A percentile compares a stretch with the other conserved stretches of the same genome.
Evolutionary conservation across 2,329 filamentous ascomycete species (phyloP).

Genomic region (Nigrospora oryzae): DNA sequence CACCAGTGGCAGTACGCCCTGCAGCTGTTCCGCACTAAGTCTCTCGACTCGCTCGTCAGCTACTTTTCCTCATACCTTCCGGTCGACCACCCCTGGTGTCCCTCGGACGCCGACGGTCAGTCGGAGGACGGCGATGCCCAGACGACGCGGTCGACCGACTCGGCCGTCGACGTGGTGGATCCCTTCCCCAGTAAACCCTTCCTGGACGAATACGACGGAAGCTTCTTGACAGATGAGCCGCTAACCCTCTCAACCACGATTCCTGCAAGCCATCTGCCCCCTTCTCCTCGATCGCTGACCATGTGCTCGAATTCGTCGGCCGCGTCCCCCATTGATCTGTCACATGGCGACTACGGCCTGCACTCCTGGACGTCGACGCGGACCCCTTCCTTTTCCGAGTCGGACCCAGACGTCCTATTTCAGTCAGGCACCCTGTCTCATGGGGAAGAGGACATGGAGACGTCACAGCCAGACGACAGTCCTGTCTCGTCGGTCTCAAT

Average conservation of each 20-base stretch:
- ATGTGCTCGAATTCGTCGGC: constrained; percentile 33
- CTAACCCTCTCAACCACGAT: constrained; percentile 20
- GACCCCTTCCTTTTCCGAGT: constrained; percentile 43
- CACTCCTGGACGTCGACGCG: constrained; percentile 31
- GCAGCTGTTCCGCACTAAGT: constrained; percentile 50
- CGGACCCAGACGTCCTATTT: constrained; percentile 32
- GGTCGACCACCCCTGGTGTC: constrained; percentile 33
- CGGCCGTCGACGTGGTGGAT: constrained; percentile 27
- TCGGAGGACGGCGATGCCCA: constrained; percentile 2
- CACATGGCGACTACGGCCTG: constrained; percentile 23
- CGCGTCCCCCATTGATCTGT: constrained; percentile 25
- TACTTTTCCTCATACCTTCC: constrained; percentile 53
- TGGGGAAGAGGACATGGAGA: constrained; percentile 29
- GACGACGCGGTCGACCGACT: constrained; percentile 23
- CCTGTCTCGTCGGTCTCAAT: constrained; percentile 37
- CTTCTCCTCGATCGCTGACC: constrained; percentile 42
- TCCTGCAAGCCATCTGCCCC: constrained; percentile 25
- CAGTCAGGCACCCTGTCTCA: constrained; percentile 22
- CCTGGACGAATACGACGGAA: constrained; percentile 33
- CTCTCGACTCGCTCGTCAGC: constrained; percentile 50
- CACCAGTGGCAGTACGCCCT: constrained; percentile 50
- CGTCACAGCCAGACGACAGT: constrained; percentile 36
- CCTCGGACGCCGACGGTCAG: constrained; percentile 8
- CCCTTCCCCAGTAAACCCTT: constrained; percentile 28
- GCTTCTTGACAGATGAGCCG: constrained; percentile 37